A percentile compares a stretch with the other conserved stretches of the same genome.
phyloP scores from a whole-genome alignment of 768 basidiomycete genomes.

The Agaricus sinodeliciosus region DNA sequence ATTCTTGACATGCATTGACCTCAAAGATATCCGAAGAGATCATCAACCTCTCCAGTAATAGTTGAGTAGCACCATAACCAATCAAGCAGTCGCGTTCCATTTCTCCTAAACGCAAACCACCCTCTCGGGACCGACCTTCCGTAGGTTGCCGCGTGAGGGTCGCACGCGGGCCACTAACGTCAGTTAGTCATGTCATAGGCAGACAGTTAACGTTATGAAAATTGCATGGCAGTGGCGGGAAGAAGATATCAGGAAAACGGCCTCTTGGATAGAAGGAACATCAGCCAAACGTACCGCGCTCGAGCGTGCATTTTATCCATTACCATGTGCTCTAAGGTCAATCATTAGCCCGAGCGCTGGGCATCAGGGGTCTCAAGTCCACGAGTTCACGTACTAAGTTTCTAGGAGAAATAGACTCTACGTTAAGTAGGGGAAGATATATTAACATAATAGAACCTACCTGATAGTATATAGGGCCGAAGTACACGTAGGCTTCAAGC shows the following conservation, averaged over 20 bases:
- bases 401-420: slow-evolving; percentile 38
- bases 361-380: not conserved
- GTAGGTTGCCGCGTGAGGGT: slow-evolving; percentile 97
- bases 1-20: slow-evolving; percentile 91
- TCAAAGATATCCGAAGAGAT: slow-evolving; percentile 98
- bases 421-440: slow-evolving; percentile 8
- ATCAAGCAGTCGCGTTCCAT: slow-evolving; percentile 99
- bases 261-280: not conserved
- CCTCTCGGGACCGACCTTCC: slow-evolving; percentile 96
- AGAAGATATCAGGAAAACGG: not conserved
- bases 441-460: slow-evolving; percentile 29
- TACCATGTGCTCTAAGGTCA: slow-evolving; percentile 83
- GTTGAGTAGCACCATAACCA: slow-evolving; percentile 96
- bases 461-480: slow-evolving; percentile 98
- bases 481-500: slow-evolving; percentile 95
- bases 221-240: slow-evolving; percentile 10
- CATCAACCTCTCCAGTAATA: slow-evolving; percentile 96
- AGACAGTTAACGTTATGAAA: not conserved
- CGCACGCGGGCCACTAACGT: slow-evolving; percentile 82
- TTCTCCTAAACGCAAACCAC: slow-evolving; percentile 93
- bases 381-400: slow-evolving; percentile 69
- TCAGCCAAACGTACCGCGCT: slow-evolving; percentile 55
- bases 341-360: not conserved
- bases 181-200: not conserved
- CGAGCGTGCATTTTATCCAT: slow-evolving; percentile 99